A percentile compares a stretch with the other conserved stretches of the same genome.
Evolutionary conservation across 805 yeast genomes (phyloP).

Genomic region (Saturnispora dispora): DNA sequence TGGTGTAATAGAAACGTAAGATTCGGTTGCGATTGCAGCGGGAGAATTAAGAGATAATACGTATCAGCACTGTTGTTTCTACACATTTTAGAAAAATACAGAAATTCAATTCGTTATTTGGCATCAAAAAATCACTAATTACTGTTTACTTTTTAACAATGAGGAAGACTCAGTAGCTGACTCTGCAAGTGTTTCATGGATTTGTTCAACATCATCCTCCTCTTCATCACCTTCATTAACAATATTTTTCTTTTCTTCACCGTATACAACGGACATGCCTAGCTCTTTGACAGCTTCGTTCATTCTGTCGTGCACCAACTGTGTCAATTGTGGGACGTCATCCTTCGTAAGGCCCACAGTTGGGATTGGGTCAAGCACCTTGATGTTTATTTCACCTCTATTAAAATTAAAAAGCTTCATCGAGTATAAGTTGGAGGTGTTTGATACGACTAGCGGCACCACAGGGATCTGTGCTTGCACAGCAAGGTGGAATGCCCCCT

Average conservation of each 20-base stretch:
- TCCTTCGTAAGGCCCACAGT: conserved; percentile 64
- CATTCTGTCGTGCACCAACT: conserved; percentile 54
- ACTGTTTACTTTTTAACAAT: conserved; percentile 2
- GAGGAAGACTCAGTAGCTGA: conserved; percentile 9
- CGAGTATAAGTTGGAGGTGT: conserved; percentile 68
- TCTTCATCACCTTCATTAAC: background rate
- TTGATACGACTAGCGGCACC: conserved; percentile 80
- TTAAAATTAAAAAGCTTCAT: conserved; percentile 56
- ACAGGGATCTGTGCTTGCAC: conserved; percentile 85
- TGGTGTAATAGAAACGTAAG: background rate
- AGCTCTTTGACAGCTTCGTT: conserved; percentile 28
- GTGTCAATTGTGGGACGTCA: conserved; percentile 55
- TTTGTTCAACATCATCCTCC: conserved; percentile 3
- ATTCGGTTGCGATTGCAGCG: no score
- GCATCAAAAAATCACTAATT: background rate
- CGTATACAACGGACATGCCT: conserved; percentile 34
- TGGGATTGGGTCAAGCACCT: conserved; percentile 72
- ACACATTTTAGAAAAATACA: background rate
- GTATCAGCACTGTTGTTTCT: background rate
- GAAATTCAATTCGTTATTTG: background rate
- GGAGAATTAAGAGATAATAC: no score
- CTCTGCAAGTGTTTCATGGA: background rate
- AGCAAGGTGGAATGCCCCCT: conserved; percentile 97
- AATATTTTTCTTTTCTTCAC: conserved; percentile 9
- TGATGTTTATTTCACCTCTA: conserved; percentile 65